A percentile compares a stretch with the other conserved stretches of the same genome.
Evolutionary conservation across 139 green algal genomes (phyloP).

Genomic region (Chlamydomonas sp.): DNA sequence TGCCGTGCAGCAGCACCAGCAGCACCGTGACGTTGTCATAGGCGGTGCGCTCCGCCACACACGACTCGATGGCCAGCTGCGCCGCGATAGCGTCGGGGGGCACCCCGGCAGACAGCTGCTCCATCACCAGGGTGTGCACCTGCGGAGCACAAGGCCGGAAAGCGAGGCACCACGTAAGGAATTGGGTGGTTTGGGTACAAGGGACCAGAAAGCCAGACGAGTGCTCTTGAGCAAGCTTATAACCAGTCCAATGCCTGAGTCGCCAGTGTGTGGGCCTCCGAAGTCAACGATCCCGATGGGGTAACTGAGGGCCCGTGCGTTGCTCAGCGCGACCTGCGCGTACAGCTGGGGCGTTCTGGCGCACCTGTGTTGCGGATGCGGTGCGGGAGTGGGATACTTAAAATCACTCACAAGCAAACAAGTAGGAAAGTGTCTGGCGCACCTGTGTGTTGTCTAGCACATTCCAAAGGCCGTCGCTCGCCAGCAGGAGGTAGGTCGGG

Average conservation of each 20-base stretch:
- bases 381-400: too few species aligned
- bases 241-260: too few species aligned
- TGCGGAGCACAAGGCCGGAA: neutral
- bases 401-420: too few species aligned
- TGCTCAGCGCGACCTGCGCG: too few species aligned
- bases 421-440: neutral
- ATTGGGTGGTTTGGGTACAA: too few species aligned
- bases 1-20: slow-evolving; percentile 24
- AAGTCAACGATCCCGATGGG: too few species aligned
- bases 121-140: slow-evolving; percentile 25
- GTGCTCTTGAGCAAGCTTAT: too few species aligned
- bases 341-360: too few species aligned
- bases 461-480: slow-evolving; percentile 34
- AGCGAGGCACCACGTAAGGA: neutral
- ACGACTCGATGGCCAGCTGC: slow-evolving; percentile 29
- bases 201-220: too few species aligned
- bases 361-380: too few species aligned
- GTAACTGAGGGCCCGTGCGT: too few species aligned
- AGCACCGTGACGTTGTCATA: slow-evolving; percentile 39
- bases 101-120: slow-evolving; percentile 18
- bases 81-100: slow-evolving; percentile 3
- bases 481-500: slow-evolving; percentile 18
- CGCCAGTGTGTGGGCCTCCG: neutral
- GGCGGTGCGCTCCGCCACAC: slow-evolving; percentile 18
- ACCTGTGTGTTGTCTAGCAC: slow-evolving; percentile 16